A percentile compares a stretch with the other conserved stretches of the same genome.
Conservation (phyloP, 169 alveolate species). For the Pseudocohnilembus persalinus region DNA sequence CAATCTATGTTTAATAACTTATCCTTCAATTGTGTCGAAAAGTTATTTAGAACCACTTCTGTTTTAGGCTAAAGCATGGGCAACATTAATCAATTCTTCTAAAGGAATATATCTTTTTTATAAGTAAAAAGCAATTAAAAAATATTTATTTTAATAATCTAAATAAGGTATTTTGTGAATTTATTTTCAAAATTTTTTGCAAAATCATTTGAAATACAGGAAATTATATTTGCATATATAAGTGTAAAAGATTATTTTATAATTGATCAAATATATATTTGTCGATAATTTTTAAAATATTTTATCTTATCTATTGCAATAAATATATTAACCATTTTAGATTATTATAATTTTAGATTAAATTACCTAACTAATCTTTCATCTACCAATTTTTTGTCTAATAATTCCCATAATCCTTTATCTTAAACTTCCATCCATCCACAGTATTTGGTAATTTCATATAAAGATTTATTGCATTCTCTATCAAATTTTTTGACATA, state of each 20-base stretch:
- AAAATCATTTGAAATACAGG: no score
- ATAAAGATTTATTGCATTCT: constrained; percentile 30
- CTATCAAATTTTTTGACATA: constrained; percentile 23
- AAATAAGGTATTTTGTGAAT: neutral
- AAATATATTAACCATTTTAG: no score
- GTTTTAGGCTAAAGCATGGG: constrained; percentile 16
- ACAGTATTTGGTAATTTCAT: constrained; percentile 10
- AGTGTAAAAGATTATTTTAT: no score
- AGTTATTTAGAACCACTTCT: constrained; percentile 15
- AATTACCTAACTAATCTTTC: constrained; percentile 11
- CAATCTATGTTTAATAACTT: constrained; percentile 24
- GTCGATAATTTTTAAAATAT: no score
- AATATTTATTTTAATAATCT: neutral
- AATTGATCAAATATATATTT: no score
- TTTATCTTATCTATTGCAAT: neutral
- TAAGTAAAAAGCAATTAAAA: no score
- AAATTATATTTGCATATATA: no score
- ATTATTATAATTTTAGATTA: no score
- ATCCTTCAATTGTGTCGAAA: constrained; percentile 18
- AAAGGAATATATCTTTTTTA: constrained; percentile 9
- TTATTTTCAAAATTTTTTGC: no score
- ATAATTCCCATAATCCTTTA: constrained; percentile 18
- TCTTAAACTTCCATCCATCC: constrained; percentile 24
- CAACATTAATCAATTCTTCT: constrained; percentile 12
- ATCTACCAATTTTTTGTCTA: constrained; percentile 16